Conservation (phyloP, 1,284 basidiomycete genomes). For the Leccinum subfulvum region DNA sequence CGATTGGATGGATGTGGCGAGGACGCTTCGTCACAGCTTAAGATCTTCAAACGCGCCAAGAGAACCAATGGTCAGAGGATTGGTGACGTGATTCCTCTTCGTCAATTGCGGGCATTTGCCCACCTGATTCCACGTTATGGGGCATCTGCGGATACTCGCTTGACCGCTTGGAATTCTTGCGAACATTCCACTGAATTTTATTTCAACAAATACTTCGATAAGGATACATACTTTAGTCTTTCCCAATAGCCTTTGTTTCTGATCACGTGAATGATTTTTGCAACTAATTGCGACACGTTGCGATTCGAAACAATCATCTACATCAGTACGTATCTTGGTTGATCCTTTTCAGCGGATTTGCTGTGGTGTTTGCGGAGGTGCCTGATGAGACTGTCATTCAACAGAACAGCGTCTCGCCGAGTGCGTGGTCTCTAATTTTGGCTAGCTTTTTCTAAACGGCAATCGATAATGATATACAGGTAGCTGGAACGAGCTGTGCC, state of each 20-base stretch:
- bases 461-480: constrained; percentile 7
- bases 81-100: too few species aligned
- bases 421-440: constrained; percentile 14
- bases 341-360: constrained; percentile 29
- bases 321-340: constrained; percentile 15
- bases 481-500: constrained; percentile 24
- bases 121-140: too few species aligned
- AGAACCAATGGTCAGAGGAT: too few species aligned
- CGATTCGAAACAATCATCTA: constrained; percentile 8
- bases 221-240: constrained; percentile 11
- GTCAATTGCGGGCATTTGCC: too few species aligned
- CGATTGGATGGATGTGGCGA: too few species aligned
- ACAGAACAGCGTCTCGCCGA: constrained; percentile 19
- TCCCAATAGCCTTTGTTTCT: too few species aligned
- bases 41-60: too few species aligned
- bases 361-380: constrained; percentile 31
- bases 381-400: constrained; percentile 18
- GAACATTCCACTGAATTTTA: too few species aligned
- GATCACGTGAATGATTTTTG: too few species aligned
- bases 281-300: constrained; percentile 7
- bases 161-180: not conserved
- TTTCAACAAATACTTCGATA: too few species aligned
- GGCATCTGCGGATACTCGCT: too few species aligned
- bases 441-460: not conserved
- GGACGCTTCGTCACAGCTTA: too few species aligned